Conservation (phyloP, 2,329 filamentous ascomycete species). For the Lecanoromycetidae sp. region DNA sequence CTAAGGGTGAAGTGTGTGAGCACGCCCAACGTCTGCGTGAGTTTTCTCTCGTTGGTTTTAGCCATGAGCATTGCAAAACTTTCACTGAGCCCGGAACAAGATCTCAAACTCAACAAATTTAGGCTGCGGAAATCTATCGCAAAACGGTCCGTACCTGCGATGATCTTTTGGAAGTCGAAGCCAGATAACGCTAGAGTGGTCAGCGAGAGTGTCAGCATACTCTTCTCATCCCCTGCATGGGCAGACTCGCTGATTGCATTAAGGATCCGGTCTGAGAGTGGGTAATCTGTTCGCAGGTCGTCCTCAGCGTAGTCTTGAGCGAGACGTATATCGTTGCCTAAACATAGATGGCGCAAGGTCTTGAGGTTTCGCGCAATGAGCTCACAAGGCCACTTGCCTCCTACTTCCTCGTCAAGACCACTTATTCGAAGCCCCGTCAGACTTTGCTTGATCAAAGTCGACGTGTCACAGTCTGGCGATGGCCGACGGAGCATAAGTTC, state of each 20-base stretch:
- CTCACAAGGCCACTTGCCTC: too few relatives aligned
- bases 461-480: too few relatives aligned
- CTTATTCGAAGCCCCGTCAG: too few relatives aligned
- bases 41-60: too few relatives aligned
- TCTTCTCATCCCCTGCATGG: not conserved
- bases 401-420: too few relatives aligned
- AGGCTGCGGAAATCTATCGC: not conserved
- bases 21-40: too few relatives aligned
- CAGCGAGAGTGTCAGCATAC: not conserved
- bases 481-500: too few relatives aligned
- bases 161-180: not conserved
- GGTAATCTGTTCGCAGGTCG: too few relatives aligned
- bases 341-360: not conserved
- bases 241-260: too few relatives aligned
- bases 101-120: not conserved
- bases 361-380: too few relatives aligned
- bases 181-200: not conserved
- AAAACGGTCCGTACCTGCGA: not conserved
- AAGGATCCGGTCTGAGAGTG: not conserved
- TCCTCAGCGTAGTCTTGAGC: not conserved
- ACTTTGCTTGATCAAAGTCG: too few relatives aligned
- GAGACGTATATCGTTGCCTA: not conserved
- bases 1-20: not conserved
- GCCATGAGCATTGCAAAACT: not conserved
- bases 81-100: not conserved